Percentiles rank a stretch among this genome's conserved stretches.
Conservation (phyloP, 1,284 basidiomycete species). For the Trichosporon asahii region DNA sequence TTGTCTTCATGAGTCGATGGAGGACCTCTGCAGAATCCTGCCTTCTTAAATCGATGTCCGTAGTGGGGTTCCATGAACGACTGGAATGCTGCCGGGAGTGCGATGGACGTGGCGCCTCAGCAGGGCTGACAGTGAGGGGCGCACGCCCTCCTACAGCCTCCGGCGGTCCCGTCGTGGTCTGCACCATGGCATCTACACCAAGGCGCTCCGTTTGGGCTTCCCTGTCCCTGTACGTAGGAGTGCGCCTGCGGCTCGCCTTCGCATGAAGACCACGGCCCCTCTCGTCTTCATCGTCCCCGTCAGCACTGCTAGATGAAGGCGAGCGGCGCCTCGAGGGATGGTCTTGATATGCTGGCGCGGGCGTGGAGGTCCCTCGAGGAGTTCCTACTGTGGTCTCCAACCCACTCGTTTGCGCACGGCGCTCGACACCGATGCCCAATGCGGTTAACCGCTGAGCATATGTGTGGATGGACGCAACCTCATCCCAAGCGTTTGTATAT, state of each 20-base stretch:
- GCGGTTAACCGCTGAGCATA: slow-evolving; percentile 65
- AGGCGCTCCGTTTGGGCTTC: slow-evolving; percentile 37
- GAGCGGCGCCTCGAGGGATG: not conserved
- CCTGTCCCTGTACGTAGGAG: slow-evolving; percentile 35
- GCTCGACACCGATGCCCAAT: slow-evolving; percentile 20
- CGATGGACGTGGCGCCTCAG: not conserved
- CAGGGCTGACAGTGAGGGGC: too few species aligned
- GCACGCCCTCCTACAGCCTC: too few species aligned
- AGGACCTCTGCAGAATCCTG: slow-evolving; percentile 76
- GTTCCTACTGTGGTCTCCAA: slow-evolving; percentile 33
- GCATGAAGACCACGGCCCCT: slow-evolving; percentile 15
- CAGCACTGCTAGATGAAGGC: slow-evolving; percentile 30
- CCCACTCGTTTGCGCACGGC: not conserved
- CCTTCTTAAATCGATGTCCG: slow-evolving; percentile 54
- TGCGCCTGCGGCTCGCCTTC: slow-evolving; percentile 16
- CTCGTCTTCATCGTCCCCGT: slow-evolving; percentile 44
- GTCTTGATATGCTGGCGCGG: not conserved
- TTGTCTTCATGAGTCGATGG: slow-evolving; percentile 57
- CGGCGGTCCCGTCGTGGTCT: slow-evolving; percentile 22
- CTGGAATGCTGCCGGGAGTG: slow-evolving; percentile 13
- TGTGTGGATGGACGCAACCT: slow-evolving; percentile 68
- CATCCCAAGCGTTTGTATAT: slow-evolving; percentile 79
- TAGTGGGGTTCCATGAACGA: slow-evolving; percentile 39
- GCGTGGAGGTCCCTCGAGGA: slow-evolving; percentile 16
- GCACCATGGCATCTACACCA: slow-evolving; percentile 35